A percentile compares a stretch with the other conserved stretches of the same genome.
These are phyloP conservation scores for Ogataea nakhonphanomensis DNA, from an alignment of 805 yeast species.

Conservation along the genomic window DNA sequence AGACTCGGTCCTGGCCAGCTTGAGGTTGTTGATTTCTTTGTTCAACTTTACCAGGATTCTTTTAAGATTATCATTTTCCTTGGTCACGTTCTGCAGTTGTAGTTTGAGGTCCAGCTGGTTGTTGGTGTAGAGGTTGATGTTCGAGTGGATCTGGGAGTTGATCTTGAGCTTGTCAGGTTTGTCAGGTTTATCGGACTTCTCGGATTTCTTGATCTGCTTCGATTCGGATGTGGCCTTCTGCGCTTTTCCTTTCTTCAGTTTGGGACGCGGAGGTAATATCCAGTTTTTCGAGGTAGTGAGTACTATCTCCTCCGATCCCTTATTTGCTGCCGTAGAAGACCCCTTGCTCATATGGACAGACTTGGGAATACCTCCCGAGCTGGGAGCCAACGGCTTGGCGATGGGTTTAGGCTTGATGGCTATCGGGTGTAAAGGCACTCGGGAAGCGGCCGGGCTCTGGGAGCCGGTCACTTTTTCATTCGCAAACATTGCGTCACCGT, in stretches of 20 bases:
- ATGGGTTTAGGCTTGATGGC: conserved; percentile 9
- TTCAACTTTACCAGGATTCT: conserved; percentile 39
- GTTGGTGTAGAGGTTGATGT: conserved; percentile 32
- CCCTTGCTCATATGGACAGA: conserved; percentile 8
- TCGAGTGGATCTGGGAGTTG: conserved; percentile 36
- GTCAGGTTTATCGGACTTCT: conserved; percentile 15
- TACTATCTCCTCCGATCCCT: conserved; percentile 31
- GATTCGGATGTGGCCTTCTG: conserved; percentile 9
- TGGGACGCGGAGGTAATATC: conserved; percentile 58
- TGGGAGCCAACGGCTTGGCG: background rate
- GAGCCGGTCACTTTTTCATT: background rate
- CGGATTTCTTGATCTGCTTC: conserved; percentile 12
- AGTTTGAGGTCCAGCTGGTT: conserved; percentile 31
- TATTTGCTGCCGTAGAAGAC: conserved; percentile 20
- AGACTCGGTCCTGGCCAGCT: conserved; percentile 18
- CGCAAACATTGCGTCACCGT: conserved; percentile 1
- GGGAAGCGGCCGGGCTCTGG: background rate
- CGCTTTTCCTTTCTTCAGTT: conserved; percentile 22
- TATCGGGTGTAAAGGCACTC: conserved; percentile 7
- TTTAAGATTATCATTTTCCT: conserved; percentile 43
- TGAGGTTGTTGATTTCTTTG: conserved; percentile 36
- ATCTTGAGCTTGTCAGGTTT: conserved; percentile 21
- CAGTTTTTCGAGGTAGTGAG: conserved; percentile 39
- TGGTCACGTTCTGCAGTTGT: conserved; percentile 40
- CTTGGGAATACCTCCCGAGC: conserved; percentile 2